Percentiles rank a stretch among this genome's conserved stretches.
Evolutionary conservation across 106 monocot species (phyloP).

Genomic region (Phalaenopsis aphrodite): DNA sequence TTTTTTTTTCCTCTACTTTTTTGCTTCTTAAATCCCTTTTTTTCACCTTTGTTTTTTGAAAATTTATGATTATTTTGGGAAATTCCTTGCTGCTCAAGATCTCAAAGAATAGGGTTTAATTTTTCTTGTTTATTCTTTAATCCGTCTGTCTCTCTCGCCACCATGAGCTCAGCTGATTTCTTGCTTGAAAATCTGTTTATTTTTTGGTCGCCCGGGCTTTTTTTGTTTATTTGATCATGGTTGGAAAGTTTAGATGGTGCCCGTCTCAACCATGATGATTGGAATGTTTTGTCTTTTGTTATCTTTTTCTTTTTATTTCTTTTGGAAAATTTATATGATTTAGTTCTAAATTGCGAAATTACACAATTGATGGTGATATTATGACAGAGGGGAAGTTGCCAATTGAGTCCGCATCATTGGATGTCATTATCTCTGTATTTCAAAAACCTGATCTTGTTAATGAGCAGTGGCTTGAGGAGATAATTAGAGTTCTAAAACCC

Average conservation of each 20-base stretch:
- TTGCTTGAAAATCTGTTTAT: background rate
- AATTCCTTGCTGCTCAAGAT: too few relatives aligned
- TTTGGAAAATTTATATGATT: background rate
- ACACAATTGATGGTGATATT: background rate
- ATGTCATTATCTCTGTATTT: slow-evolving; percentile 30
- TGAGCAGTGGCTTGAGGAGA: slow-evolving; percentile 48
- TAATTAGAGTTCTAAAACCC: slow-evolving; percentile 61
- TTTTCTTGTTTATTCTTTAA: too few relatives aligned
- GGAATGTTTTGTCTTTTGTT: background rate
- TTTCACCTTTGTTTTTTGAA: background rate
- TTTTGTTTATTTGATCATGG: background rate
- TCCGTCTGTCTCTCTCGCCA: background rate
- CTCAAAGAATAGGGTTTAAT: too few relatives aligned
- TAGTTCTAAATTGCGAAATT: background rate
- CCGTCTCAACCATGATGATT: background rate
- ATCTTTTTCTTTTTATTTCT: background rate
- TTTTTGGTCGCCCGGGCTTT: background rate
- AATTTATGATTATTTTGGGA: background rate
- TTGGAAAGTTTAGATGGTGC: too few relatives aligned
- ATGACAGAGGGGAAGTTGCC: slow-evolving; percentile 45
- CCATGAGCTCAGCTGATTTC: background rate
- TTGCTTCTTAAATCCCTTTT: background rate
- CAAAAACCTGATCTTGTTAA: slow-evolving; percentile 29
- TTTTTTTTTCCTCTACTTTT: background rate
- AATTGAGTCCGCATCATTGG: slow-evolving; percentile 29